phyloP scores from a whole-genome alignment of 2,329 filamentous ascomycete species.

The Calonectria henricotiae region DNA sequence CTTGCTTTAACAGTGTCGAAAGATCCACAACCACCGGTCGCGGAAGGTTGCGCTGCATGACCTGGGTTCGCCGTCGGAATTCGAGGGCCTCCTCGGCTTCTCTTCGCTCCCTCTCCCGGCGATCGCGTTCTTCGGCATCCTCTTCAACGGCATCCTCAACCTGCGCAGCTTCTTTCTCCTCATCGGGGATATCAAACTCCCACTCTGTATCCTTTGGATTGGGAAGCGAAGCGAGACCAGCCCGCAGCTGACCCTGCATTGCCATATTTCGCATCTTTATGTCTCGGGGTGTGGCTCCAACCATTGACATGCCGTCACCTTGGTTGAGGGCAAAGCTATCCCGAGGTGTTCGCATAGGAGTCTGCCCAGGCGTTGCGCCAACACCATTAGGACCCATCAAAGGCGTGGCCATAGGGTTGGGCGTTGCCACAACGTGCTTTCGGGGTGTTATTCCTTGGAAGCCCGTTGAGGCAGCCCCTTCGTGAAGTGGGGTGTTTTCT shows the following conservation, averaged over 20 bases:
- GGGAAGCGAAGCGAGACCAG: conserved; percentile 85
- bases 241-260: conserved; percentile 78
- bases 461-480: conserved; percentile 86
- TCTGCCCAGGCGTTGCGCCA: conserved; percentile 81
- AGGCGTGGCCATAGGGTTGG: conserved; percentile 95
- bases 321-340: conserved; percentile 90
- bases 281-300: conserved; percentile 84
- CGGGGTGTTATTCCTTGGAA: conserved; percentile 89
- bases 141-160: conserved; percentile 69
- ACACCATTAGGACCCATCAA: conserved; percentile 77
- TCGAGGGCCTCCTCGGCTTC: conserved; percentile 85
- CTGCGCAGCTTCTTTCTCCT: conserved; percentile 75
- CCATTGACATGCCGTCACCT: conserved; percentile 77
- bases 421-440: conserved; percentile 87
- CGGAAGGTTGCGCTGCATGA: conserved; percentile 89
- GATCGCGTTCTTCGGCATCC: conserved; percentile 82
- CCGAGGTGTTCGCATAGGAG: conserved; percentile 89
- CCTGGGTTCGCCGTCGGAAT: conserved; percentile 87
- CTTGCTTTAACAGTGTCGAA: conserved; percentile 76
- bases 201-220: conserved; percentile 95
- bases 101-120: conserved; percentile 80
- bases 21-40: conserved; percentile 83
- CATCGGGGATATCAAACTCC: conserved; percentile 93
- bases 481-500: conserved; percentile 91
- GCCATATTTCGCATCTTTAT: conserved; percentile 80